Conservation (phyloP, 495 filamentous ascomycete species). For the Trichoderma erinaceum region DNA sequence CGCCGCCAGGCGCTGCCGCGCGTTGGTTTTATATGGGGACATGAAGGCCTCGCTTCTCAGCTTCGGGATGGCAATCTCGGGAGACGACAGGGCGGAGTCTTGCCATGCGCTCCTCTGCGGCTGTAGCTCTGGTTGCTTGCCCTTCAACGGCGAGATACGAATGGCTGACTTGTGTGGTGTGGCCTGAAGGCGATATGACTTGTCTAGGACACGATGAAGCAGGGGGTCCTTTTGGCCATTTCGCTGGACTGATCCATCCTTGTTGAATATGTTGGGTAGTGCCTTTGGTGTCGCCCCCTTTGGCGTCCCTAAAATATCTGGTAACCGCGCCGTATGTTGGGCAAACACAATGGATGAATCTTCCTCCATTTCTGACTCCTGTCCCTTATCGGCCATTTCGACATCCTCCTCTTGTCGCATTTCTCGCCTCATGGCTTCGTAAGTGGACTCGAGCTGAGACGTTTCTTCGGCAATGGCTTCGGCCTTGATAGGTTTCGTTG, state of each 20-base stretch:
- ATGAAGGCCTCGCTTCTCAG: conserved; percentile 81
- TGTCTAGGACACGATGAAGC: conserved; percentile 82
- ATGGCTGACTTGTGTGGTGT: conserved; percentile 60
- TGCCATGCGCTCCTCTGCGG: conserved; percentile 29
- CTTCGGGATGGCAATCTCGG: conserved; percentile 72
- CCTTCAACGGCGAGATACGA: conserved; percentile 18
- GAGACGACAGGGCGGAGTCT: conserved; percentile 66
- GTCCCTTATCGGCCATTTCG: conserved; percentile 17
- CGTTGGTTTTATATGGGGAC: conserved; percentile 49
- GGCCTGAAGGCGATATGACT: conserved; percentile 87
- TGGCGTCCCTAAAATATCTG: conserved; percentile 53
- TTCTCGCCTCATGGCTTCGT: conserved; percentile 58
- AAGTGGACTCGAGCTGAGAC: conserved; percentile 60
- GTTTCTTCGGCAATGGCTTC: conserved; percentile 45
- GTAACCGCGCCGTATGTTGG: conserved; percentile 40
- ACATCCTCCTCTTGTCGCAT: conserved; percentile 33
- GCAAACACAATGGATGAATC: conserved; percentile 37
- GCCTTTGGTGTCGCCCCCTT: conserved; percentile 42
- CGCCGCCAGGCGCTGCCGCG: conserved; percentile 17
- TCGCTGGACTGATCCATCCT: conserved; percentile 40
- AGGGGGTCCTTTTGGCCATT: conserved; percentile 55
- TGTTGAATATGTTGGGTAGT: conserved; percentile 34
- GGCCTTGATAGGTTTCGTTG: conserved; percentile 18
- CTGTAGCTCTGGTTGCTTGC: conserved; percentile 29
- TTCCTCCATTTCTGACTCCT: conserved; percentile 29